Evolutionary conservation across 352 stramenopile genomes (phyloP), one percentile per base, ranked within the genome.

Genomic region (Pythium folliculosum): DNA sequence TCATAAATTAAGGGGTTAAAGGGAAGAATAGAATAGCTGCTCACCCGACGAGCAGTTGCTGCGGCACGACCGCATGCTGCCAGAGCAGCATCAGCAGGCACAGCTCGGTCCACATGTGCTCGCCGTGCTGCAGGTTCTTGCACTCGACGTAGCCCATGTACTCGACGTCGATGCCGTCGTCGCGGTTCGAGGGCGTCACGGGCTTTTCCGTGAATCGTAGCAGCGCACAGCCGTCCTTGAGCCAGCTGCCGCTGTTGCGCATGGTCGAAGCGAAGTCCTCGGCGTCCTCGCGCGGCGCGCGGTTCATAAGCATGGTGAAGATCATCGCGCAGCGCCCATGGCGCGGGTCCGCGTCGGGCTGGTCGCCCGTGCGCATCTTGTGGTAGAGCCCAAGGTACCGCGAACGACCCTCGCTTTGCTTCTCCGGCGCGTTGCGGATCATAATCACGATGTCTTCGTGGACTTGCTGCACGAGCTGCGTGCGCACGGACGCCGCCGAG

Each of bases 41-140:
- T 65, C 45, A 65, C 30, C 19, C 48, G 3, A 38, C 27, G 47
- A 61, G 50, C 14, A 60, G 50, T n/a, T 60, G 56, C 60, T 65
- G 60, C 7, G 67, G 60, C 30, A 60, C 50, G 37, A 73, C 67
- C 1, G 67, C 60, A 6, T 52, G 27, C 44, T 73, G 60, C 67
- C 67, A 73, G 7, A 61, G 67, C 14, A 73, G 35, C 67, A 73
- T 63, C 22, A 73, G 51, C 27, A 67, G 48, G 48, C 60, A 73
- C 10, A 73, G 60, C 40, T 72, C 66, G 35, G 47, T 61, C 66
- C 66, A 72, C 66, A 72, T 72, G 59, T 72, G 66, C 19, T 73
- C 38, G 7, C 57, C 67, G 38, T 73, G 67, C 16, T 35, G 13
- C 1, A 19, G 9, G n/a, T 62, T 49, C 4, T 27, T 40, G 21